A percentile compares a stretch with the other conserved stretches of the same genome.
Conservation (phyloP, 2,329 filamentous ascomycete genomes). For the Colletotrichum sp. region DNA sequence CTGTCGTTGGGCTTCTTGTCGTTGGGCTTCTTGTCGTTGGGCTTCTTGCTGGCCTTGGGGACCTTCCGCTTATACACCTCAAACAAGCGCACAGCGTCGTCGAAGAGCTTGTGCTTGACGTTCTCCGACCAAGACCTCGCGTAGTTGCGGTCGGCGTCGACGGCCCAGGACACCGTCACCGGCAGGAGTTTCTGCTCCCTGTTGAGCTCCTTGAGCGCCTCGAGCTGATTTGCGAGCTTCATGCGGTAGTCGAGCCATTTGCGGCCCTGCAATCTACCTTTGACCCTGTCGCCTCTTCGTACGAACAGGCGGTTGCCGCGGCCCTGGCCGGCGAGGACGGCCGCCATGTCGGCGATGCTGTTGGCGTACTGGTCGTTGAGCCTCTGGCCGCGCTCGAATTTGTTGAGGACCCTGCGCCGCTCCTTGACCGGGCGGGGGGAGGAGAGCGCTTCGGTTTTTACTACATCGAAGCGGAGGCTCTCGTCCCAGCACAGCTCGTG, state of each 20-base stretch:
- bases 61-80: neutral
- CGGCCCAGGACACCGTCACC: conserved; percentile 57
- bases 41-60: neutral
- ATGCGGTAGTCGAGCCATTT: neutral
- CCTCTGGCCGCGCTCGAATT: conserved; percentile 51
- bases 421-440: conserved; percentile 24
- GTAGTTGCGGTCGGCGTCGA: conserved; percentile 51
- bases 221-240: too few species aligned
- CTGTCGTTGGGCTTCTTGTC: neutral
- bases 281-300: conserved; percentile 27
- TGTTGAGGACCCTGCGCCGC: conserved; percentile 33
- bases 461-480: conserved; percentile 34
- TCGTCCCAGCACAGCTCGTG: conserved; percentile 68
- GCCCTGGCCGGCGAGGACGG: conserved; percentile 57
- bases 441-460: neutral
- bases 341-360: conserved; percentile 67
- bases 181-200: conserved; percentile 32
- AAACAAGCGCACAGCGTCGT: conserved; percentile 1
- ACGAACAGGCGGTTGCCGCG: conserved; percentile 54
- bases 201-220: neutral
- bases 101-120: conserved; percentile 53
- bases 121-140: conserved; percentile 57
- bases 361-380: conserved; percentile 68
- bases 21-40: neutral
- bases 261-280: neutral